Percentiles rank a stretch among this genome's conserved stretches.
These are phyloP conservation scores for Aspergillus sp. DNA, from an alignment of 2,329 filamentous ascomycete species.

Conservation along the genomic window DNA sequence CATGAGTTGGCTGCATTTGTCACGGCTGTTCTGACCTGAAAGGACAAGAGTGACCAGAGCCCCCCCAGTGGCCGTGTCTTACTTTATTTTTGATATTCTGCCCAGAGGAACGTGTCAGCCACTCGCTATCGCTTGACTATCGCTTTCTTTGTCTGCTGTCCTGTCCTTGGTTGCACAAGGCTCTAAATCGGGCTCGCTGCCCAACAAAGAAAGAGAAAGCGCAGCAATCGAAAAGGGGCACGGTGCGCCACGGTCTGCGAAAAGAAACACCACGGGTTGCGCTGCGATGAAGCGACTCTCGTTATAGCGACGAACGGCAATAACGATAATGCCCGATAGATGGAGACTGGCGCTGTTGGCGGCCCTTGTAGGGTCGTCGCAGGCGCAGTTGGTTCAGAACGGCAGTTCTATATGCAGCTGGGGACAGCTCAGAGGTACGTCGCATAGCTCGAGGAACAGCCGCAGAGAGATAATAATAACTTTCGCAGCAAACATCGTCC, in stretches of 20 bases:
- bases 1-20: not conserved
- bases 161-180: not conserved
- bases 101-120: not conserved
- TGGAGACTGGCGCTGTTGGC: not conserved
- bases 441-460: not conserved
- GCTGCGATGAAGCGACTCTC: not conserved
- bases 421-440: slow-evolving; percentile 43
- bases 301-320: not conserved
- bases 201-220: not conserved
- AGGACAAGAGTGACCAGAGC: not conserved
- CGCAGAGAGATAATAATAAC: not conserved
- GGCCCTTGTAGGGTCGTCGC: slow-evolving; percentile 21
- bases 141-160: not conserved
- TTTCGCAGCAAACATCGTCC: slow-evolving; percentile 55
- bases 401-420: slow-evolving; percentile 63
- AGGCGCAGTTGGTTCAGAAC: slow-evolving; percentile 50
- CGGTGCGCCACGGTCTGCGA: not conserved
- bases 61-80: too few relatives aligned
- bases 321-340: not conserved
- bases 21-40: not conserved
- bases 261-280: not conserved
- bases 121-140: not conserved
- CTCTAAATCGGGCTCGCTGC: not conserved
- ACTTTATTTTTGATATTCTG: too few relatives aligned
- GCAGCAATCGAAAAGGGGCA: not conserved